phyloP scores from a whole-genome alignment of 2,329 filamentous ascomycete species.

The Samsoniella hepiali region DNA sequence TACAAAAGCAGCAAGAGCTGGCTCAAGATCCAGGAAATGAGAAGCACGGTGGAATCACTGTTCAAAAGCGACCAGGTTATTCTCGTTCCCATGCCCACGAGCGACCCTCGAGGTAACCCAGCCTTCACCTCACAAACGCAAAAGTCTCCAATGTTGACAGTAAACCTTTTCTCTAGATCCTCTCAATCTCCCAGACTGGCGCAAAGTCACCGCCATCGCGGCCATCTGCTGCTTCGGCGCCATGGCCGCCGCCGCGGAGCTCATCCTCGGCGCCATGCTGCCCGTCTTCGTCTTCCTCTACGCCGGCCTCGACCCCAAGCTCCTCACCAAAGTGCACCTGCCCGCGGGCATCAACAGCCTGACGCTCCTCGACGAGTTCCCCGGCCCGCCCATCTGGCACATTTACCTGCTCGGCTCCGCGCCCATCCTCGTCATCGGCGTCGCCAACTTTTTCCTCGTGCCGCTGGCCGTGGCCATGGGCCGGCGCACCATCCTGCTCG shows the following conservation, averaged over 20 bases:
- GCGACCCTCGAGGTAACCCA: too few species aligned
- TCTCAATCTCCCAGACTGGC: not conserved
- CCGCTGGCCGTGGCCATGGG: conserved; percentile 36
- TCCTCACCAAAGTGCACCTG: conserved; percentile 23
- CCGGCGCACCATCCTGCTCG: conserved; percentile 34
- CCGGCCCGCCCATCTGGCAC: conserved; percentile 29
- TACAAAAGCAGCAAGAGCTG: too few species aligned
- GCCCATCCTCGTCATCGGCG: conserved; percentile 35
- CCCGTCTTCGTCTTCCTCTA: conserved; percentile 36
- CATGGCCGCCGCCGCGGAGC: conserved; percentile 12
- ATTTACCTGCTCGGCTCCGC: conserved; percentile 32
- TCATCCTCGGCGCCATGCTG: conserved; percentile 30
- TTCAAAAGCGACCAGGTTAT: too few species aligned
- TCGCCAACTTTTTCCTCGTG: conserved; percentile 34
- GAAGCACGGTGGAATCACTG: too few species aligned
- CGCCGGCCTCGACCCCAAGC: conserved; percentile 24
- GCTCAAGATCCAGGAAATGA: too few species aligned
- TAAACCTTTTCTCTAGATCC: not conserved
- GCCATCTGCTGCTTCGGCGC: conserved; percentile 32
- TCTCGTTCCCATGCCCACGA: too few species aligned
- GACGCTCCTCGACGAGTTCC: conserved; percentile 29
- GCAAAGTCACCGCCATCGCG: not conserved
- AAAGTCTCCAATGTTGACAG: too few species aligned
- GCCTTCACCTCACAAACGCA: too few species aligned
- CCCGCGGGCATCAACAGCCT: conserved; percentile 27